A percentile compares a stretch with the other conserved stretches of the same genome.
phyloP scores from a whole-genome alignment of 1,284 basidiomycete species.

The Filobasidium uniguttulatum region DNA sequence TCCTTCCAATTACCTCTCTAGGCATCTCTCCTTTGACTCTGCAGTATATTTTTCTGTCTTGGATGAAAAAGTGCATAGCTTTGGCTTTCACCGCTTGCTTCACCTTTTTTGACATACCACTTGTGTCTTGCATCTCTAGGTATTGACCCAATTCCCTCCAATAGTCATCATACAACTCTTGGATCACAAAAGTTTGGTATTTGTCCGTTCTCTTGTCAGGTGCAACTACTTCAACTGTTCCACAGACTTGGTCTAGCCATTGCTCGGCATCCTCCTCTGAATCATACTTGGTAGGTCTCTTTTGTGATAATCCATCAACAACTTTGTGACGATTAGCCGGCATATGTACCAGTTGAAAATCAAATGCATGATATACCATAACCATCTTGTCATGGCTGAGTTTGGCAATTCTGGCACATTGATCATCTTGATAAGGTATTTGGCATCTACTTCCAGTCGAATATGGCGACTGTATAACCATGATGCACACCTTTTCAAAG shows the following conservation, averaged over 20 bases:
- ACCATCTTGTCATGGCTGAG: background rate
- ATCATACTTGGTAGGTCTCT: background rate
- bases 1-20: background rate
- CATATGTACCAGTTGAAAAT: background rate
- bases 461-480: background rate
- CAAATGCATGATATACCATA: background rate
- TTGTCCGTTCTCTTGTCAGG: background rate
- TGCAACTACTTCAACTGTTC: background rate
- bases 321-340: background rate
- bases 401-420: background rate
- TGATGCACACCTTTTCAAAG: background rate
- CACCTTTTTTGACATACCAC: background rate
- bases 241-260: background rate
- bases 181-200: background rate
- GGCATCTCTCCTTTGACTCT: background rate
- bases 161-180: background rate
- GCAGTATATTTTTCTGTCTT: background rate
- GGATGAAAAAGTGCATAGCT: background rate
- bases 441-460: background rate
- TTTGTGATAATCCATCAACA: background rate
- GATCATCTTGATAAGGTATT: background rate
- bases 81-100: background rate
- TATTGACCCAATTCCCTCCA: background rate
- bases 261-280: background rate
- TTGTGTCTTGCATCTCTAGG: background rate